Evolutionary conservation across 228 moss, liverwort and hornwort species (phyloP), one percentile per base, ranked within the genome.

Genomic region (Sphagnum magellanicum): DNA sequence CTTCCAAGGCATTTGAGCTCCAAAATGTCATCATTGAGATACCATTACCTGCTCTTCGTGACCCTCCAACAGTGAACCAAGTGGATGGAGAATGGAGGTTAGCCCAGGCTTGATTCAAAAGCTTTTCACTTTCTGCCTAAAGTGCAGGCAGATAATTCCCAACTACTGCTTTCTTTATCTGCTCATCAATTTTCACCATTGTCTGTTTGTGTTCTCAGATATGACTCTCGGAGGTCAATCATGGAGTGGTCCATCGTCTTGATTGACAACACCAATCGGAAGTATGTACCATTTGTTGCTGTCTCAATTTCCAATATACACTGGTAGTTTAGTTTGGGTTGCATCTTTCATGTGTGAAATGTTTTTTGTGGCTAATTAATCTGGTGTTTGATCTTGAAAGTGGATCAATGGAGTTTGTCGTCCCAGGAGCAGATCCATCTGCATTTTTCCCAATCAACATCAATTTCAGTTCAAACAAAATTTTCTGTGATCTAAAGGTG

Each of bases 31-130:
- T 81, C 13, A 90, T 98, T 52, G 88, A 81, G 74, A 90, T 98
- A 74, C 98, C 98, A 47, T 76, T 98, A 80, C 94, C 94, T 65
- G 90, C 98, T 47, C 83, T 98, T 67, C 88, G 90, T 15, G 98
- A 94, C 75, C 73, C 81, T 68, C 94, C 94, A 15, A 73, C 76
- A 57, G 90, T 98, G 67, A 98, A 94, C 67, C 94, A 98, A 86
- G 94, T 79, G 68, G 84, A 98, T 83, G 98, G 98, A 65, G 94
- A 98, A 78, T 98, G 90, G 84, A 92, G 92, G 98, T 97, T 53
- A 51, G 71, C 71, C 49, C 47, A 17, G 12, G 6, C 53, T 47
- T 57, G 16, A 50, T 14, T 32, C 8, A 48, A 50, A 16, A 4
- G 10, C 52, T 13, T 50, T 10, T 17, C 11, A 14, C 60, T 62